Evolutionary conservation across 2,329 filamentous ascomycete species (phyloP).

Genomic region (Curvularia sp.): DNA sequence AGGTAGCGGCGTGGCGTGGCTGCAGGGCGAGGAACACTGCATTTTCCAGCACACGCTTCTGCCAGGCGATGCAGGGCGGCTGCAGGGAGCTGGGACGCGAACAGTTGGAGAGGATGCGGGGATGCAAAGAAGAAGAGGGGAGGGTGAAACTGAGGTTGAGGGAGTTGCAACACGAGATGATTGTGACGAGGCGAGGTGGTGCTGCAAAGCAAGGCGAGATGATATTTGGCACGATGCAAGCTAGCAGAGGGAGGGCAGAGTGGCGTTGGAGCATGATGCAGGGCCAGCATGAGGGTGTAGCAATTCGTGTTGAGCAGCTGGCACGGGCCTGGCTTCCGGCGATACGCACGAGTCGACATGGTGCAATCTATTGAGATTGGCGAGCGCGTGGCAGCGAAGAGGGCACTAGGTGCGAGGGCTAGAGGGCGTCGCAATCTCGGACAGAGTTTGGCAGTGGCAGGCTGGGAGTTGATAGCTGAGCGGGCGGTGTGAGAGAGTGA

Average conservation of each 20-base stretch:
- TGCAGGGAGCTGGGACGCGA: slow-evolving; percentile 6
- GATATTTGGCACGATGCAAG: neutral
- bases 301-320: neutral
- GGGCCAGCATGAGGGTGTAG: neutral
- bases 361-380: slow-evolving; percentile 28
- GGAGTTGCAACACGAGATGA: slow-evolving; percentile 6
- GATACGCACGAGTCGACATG: slow-evolving; percentile 8
- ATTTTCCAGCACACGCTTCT: slow-evolving; percentile 2
- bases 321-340: slow-evolving; percentile 26
- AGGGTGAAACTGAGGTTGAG: slow-evolving; percentile 6
- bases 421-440: slow-evolving; percentile 12
- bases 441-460: slow-evolving; percentile 2
- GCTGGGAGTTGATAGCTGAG: slow-evolving; percentile 1
- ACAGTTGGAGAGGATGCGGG: slow-evolving; percentile 1
- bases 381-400: slow-evolving; percentile 14
- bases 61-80: neutral
- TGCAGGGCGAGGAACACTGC: slow-evolving; percentile 8
- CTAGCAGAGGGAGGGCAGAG: neutral
- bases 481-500: slow-evolving; percentile 20
- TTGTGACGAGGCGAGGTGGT: neutral
- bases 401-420: slow-evolving; percentile 1
- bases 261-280: slow-evolving; percentile 1
- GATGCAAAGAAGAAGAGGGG: slow-evolving; percentile 3
- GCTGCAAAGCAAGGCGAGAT: neutral
- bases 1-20: slow-evolving; percentile 13